These are phyloP conservation scores for Salvia hispanica DNA, from an alignment of 257 asterid genomes.

Conservation along the genomic window DNA sequence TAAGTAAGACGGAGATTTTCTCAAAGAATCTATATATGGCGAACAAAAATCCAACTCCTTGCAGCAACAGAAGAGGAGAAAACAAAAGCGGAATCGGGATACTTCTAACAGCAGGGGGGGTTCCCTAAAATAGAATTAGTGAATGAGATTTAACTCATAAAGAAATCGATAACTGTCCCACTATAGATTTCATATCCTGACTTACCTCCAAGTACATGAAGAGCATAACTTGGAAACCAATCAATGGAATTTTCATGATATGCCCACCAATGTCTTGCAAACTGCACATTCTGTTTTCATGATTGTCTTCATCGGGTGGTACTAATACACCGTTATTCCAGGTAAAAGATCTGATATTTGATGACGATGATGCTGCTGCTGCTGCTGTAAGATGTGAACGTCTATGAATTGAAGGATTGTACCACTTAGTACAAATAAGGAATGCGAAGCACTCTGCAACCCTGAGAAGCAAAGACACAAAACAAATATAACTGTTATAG, in stretches of 20 bases:
- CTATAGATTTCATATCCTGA: not conserved
- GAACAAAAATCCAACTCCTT: conserved; percentile 81
- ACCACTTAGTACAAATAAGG: conserved; percentile 93
- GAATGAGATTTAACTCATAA: conserved; percentile 16
- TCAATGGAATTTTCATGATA: conserved; percentile 80
- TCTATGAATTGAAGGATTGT: conserved; percentile 91
- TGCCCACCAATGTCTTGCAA: conserved; percentile 95
- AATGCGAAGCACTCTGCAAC: conserved; percentile 95
- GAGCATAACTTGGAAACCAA: conserved; percentile 75
- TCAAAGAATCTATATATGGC: conserved; percentile 64
- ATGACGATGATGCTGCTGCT: conserved; percentile 48
- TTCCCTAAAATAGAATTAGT: conserved; percentile 59
- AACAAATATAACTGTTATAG: not conserved
- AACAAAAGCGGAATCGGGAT: conserved; percentile 77
- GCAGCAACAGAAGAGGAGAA: conserved; percentile 83
- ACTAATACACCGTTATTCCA: conserved; percentile 54
- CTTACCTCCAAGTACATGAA: conserved; percentile 92
- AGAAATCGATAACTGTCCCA: not conserved
- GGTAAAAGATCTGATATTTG: conserved; percentile 47
- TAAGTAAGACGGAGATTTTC: conserved; percentile 45
- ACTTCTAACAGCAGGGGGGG: conserved; percentile 66
- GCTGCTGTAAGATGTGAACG: conserved; percentile 49
- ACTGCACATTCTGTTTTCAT: conserved; percentile 65
- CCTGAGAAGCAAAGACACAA: conserved; percentile 45
- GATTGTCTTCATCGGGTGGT: conserved; percentile 65